Percentiles rank a stretch among this genome's conserved stretches.
Evolutionary conservation across 2,329 filamentous ascomycete species (phyloP).

Genomic region (Hypoxylon sp.): DNA sequence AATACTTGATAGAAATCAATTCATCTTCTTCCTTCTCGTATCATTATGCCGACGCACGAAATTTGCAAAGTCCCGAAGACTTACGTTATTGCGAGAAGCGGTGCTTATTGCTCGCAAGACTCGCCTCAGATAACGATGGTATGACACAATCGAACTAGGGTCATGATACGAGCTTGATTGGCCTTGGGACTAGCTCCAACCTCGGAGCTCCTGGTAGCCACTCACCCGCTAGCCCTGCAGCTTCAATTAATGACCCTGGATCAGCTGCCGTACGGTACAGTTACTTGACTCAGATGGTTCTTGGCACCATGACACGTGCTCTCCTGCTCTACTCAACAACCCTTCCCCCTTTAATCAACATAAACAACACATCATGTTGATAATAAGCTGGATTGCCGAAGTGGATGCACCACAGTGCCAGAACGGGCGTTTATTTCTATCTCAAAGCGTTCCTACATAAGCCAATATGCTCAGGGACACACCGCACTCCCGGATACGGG

Average conservation of each 20-base stretch:
- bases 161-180: conserved; percentile 37
- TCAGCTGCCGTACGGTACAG: conserved; percentile 28
- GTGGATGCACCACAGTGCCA: conserved; percentile 13
- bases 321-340: conserved; percentile 34
- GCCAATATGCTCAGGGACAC: not conserved
- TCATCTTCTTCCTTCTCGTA: not conserved
- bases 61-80: not conserved
- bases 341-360: conserved; percentile 13
- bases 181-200: conserved; percentile 16
- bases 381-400: conserved; percentile 10
- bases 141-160: conserved; percentile 46
- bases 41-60: not conserved
- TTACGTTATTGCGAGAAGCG: conserved; percentile 10
- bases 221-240: conserved; percentile 37
- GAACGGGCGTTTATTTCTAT: not conserved
- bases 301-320: conserved; percentile 42
- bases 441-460: not conserved
- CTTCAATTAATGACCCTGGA: conserved; percentile 26
- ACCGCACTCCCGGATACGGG: conserved; percentile 5
- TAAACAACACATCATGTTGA: conserved; percentile 25
- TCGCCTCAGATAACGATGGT: conserved; percentile 44
- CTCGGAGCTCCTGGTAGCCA: conserved; percentile 33
- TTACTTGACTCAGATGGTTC: conserved; percentile 34
- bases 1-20: conserved; percentile 1
- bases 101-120: conserved; percentile 18